phyloP scores from a whole-genome alignment of 2,329 filamentous ascomycete genomes.

The Kalaharituber pfeilii region DNA sequence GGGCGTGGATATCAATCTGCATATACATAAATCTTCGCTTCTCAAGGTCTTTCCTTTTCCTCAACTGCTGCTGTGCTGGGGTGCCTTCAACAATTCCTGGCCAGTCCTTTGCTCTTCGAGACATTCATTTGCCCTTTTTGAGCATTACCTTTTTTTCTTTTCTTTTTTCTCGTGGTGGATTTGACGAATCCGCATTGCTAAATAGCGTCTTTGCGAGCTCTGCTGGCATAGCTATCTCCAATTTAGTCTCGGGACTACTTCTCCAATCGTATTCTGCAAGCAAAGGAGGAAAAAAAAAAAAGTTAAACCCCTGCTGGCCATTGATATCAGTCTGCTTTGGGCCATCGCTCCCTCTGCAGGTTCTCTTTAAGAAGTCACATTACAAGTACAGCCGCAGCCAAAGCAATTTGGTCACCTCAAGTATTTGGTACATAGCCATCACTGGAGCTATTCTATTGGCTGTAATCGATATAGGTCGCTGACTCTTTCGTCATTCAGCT shows the following conservation, averaged over 20 bases:
- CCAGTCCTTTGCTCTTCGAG: not conserved
- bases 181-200: constrained; percentile 28
- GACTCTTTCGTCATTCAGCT: not conserved
- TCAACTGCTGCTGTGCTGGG: not conserved
- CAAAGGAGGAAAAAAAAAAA: no score
- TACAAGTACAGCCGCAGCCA: constrained; percentile 9
- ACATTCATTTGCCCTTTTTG: constrained; percentile 6
- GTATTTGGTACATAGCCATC: constrained; percentile 7
- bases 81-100: not conserved
- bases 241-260: no score
- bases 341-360: constrained; percentile 7
- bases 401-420: constrained; percentile 10
- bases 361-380: constrained; percentile 7
- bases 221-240: constrained; percentile 18
- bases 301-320: constrained; percentile 8
- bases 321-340: constrained; percentile 14
- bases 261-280: no score
- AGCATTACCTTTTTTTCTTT: constrained; percentile 30
- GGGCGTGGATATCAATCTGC: not conserved
- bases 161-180: constrained; percentile 36
- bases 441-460: not conserved
- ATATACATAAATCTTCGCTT: not conserved
- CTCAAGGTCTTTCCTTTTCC: not conserved
- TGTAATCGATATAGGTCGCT: not conserved
- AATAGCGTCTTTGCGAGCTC: constrained; percentile 13